Evolutionary conservation across 1,284 basidiomycete genomes (phyloP).

Genomic region (Ustilago trichophora): DNA sequence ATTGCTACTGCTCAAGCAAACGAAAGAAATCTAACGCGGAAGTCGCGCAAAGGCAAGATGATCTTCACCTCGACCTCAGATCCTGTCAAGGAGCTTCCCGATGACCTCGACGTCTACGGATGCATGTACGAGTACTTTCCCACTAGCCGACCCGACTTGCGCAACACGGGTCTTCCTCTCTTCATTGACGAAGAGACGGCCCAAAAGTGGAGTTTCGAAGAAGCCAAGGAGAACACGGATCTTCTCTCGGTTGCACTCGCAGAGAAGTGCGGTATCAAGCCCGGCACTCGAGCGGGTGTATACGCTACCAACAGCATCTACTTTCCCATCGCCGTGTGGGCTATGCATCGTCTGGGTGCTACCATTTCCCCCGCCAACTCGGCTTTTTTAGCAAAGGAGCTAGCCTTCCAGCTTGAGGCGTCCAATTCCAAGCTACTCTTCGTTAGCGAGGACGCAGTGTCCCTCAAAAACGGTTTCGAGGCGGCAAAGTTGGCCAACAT

Average conservation of each 20-base stretch:
- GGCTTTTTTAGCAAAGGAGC: conserved; percentile 75
- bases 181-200: conserved; percentile 56
- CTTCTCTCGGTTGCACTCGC: conserved; percentile 34
- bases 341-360: conserved; percentile 76
- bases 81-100: conserved; percentile 42
- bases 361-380: conserved; percentile 79
- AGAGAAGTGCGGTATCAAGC: conserved; percentile 19
- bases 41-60: conserved; percentile 15
- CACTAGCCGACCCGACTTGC: conserved; percentile 37
- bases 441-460: conserved; percentile 71
- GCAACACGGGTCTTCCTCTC: conserved; percentile 46
- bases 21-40: no score
- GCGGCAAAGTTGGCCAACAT: conserved; percentile 72
- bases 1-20: no score
- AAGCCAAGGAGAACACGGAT: conserved; percentile 43
- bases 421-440: conserved; percentile 74
- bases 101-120: conserved; percentile 52
- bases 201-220: conserved; percentile 48
- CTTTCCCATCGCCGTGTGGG: conserved; percentile 79
- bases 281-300: conserved; percentile 42
- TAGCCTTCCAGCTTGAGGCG: conserved; percentile 69
- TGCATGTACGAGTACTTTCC: conserved; percentile 58
- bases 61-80: conserved; percentile 43
- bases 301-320: conserved; percentile 68
- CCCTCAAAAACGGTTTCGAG: conserved; percentile 69